phyloP scores from a whole-genome alignment of 2,329 filamentous ascomycete species.

The Fusarium buharicum region DNA sequence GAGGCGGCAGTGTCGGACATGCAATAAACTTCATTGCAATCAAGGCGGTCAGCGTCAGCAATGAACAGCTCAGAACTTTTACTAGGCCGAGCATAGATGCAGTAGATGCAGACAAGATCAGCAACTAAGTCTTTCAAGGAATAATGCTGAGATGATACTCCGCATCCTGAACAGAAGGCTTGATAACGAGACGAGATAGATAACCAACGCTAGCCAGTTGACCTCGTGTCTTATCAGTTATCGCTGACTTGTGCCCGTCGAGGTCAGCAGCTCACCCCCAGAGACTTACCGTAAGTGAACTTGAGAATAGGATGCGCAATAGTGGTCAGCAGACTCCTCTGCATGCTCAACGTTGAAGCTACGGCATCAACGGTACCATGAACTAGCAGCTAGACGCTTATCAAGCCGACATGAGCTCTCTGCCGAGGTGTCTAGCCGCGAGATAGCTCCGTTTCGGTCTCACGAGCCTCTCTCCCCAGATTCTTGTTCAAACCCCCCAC shows the following conservation, averaged over 20 bases:
- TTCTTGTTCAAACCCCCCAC: slow-evolving; percentile 5
- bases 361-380: slow-evolving; percentile 6
- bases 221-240: slow-evolving; percentile 4
- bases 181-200: slow-evolving; percentile 1
- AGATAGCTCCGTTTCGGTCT: slow-evolving; percentile 20
- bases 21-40: slow-evolving; percentile 4
- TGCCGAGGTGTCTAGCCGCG: slow-evolving; percentile 20
- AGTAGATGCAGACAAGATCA: slow-evolving; percentile 12
- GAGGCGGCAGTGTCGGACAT: slow-evolving; percentile 3
- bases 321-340: slow-evolving; percentile 31
- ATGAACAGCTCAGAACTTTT: not conserved
- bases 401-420: slow-evolving; percentile 8
- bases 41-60: slow-evolving; percentile 5
- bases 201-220: slow-evolving; percentile 2
- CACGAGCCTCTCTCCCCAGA: slow-evolving; percentile 34
- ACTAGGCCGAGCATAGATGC: not conserved
- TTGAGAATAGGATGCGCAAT: slow-evolving; percentile 1
- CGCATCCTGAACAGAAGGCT: not conserved
- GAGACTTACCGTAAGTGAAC: not conserved
- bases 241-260: not conserved
- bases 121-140: slow-evolving; percentile 8
- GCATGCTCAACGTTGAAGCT: slow-evolving; percentile 1
- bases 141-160: slow-evolving; percentile 19
- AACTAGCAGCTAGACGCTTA: slow-evolving; percentile 4
- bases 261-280: slow-evolving; percentile 33